Evolutionary conservation across 2,329 filamentous ascomycete genomes (phyloP), one percentile per base, ranked within the genome.

Genomic region (Colletotrichum sp.): DNA sequence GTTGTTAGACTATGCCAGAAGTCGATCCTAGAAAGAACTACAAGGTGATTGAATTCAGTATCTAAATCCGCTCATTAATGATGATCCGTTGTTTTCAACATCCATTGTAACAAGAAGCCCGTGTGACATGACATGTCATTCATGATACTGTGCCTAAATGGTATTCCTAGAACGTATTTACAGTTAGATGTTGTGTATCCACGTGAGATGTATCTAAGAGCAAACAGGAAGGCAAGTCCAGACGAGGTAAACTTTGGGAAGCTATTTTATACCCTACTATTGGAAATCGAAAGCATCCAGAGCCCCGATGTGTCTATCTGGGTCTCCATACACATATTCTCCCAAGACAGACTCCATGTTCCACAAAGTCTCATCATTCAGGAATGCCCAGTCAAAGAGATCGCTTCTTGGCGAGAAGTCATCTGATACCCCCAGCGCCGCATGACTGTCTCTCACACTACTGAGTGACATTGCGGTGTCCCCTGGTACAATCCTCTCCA

Each of bases 1-100:
- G 9, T 49, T 83, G 8, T 60, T 80, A 1, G 79, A 82, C 15
- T 81, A 78, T 16, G 28, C 52, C 3, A 66, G 13, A 15, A n/a
- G 49, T 34, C 57, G 24, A 21, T 26, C 60, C 9, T 32, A 65
- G 39, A 26, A 16, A 65, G 30, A 32, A 26, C 8, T 28, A 8
- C 5, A 10, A 28, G 10, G n/a, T 9, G n/a, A 59, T 30, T 16
- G 15, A 59, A 59, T 21, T 59, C 55, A 18, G 16, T 18, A 9
- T 21, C 5, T 28, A 59, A 16, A 16, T 16, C 9, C 5, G 18
- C 16, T 26, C 8, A 24, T 26, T 28, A 59, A 26, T n/a, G 15
- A 69, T 62, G 34, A 49, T 52, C 10, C n/a, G 13, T 52, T 49
- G 18, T 49, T 49, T n/a, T 49, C 18, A 49, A 49, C 9, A 10